phyloP scores from a whole-genome alignment of 768 basidiomycete species.

The Boletus barrowsii region DNA sequence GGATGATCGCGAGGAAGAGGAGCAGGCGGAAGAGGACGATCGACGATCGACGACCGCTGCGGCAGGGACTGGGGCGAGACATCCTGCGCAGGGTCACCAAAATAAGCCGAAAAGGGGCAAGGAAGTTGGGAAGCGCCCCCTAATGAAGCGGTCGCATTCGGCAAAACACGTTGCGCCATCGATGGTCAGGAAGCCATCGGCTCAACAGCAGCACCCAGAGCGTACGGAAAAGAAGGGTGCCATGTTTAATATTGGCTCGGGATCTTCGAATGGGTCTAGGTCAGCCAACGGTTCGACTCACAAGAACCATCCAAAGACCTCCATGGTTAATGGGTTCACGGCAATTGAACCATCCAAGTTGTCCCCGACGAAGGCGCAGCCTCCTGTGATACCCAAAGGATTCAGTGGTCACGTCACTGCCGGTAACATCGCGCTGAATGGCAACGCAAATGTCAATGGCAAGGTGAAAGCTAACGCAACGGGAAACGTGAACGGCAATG shows the following conservation, averaged over 20 bases:
- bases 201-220: slow-evolving; percentile 20
- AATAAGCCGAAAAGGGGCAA: slow-evolving; percentile 33
- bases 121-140: slow-evolving; percentile 29
- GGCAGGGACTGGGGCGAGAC: slow-evolving; percentile 5
- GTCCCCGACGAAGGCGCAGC: slow-evolving; percentile 9
- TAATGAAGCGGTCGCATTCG: slow-evolving; percentile 28
- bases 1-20: slow-evolving; percentile 13
- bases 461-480: slow-evolving; percentile 15
- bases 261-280: slow-evolving; percentile 49
- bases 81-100: slow-evolving; percentile 15
- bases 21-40: slow-evolving; percentile 16
- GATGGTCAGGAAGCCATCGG: slow-evolving; percentile 27
- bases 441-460: slow-evolving; percentile 6
- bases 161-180: slow-evolving; percentile 28
- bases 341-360: slow-evolving; percentile 7
- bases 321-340: slow-evolving; percentile 8
- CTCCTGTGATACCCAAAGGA: slow-evolving; percentile 20
- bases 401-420: slow-evolving; percentile 2
- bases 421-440: slow-evolving; percentile 11
- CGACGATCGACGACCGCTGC: slow-evolving; percentile 18
- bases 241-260: slow-evolving; percentile 59
- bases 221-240: slow-evolving; percentile 27
- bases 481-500: slow-evolving; percentile 14
- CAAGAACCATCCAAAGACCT: slow-evolving; percentile 10
- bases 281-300: slow-evolving; percentile 23